Evolutionary conservation across 305 asterid species (phyloP).

Genomic region (Plantago coronopus): DNA sequence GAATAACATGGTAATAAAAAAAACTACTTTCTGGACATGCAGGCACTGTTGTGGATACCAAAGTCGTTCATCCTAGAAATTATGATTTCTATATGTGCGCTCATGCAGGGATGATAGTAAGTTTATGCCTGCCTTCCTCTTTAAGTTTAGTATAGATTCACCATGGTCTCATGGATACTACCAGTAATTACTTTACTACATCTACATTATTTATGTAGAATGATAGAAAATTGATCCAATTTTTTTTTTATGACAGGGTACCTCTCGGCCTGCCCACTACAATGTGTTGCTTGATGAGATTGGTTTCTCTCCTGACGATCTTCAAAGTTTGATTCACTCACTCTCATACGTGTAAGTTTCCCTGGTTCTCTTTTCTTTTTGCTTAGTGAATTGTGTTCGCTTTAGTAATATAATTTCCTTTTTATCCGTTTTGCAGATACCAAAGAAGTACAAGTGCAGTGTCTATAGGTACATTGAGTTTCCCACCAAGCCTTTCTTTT

Average conservation of each 20-base stretch:
- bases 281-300: constrained; percentile 82
- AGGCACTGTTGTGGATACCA: constrained; percentile 86
- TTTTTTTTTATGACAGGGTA: constrained; percentile 53
- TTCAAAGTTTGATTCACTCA: constrained; percentile 73
- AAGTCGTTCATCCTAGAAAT: constrained; percentile 67
- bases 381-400: constrained; percentile 4
- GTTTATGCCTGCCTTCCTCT: constrained; percentile 25
- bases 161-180: not conserved
- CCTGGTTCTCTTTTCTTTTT: constrained; percentile 9
- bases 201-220: not conserved
- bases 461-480: constrained; percentile 55
- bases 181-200: constrained; percentile 1
- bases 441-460: constrained; percentile 73
- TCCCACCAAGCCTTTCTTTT: not conserved
- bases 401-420: constrained; percentile 2
- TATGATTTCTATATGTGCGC: constrained; percentile 88
- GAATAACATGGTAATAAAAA: constrained; percentile 12
- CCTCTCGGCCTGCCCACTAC: constrained; percentile 82
- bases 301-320: constrained; percentile 78
- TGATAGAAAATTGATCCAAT: not conserved
- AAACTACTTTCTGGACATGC: constrained; percentile 25
- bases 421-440: constrained; percentile 40
- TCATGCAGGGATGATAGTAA: constrained; percentile 76
- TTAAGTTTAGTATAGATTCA: constrained; percentile 2
- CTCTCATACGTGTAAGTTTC: constrained; percentile 73